phyloP scores from a whole-genome alignment of 495 filamentous ascomycete species.

The Xylaria acuta region DNA sequence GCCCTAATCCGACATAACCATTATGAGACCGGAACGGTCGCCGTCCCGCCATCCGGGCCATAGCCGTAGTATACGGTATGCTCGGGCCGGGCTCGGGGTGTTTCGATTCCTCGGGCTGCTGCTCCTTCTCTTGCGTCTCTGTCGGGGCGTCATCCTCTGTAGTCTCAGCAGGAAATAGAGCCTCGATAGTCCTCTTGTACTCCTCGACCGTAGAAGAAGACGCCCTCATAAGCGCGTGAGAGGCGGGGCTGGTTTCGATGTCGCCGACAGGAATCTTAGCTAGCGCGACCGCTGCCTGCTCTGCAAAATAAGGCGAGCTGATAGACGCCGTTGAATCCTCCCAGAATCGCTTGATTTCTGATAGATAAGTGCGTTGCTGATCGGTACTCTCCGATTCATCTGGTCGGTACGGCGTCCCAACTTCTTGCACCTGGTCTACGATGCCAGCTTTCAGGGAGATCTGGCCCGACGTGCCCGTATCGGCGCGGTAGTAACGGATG shows the following conservation, averaged over 20 bases:
- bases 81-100: not conserved
- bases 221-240: conserved; percentile 5
- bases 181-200: conserved; percentile 14
- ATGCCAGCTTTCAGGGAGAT: conserved; percentile 22
- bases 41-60: conserved; percentile 18
- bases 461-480: not conserved
- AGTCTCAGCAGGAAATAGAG: conserved; percentile 14
- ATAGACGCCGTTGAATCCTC: conserved; percentile 28
- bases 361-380: conserved; percentile 17
- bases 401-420: conserved; percentile 14
- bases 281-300: conserved; percentile 26
- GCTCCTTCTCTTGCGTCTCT: not conserved
- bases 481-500: conserved; percentile 26
- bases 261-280: conserved; percentile 27
- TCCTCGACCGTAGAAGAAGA: conserved; percentile 22
- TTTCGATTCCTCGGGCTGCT: conserved; percentile 5
- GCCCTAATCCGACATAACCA: conserved; percentile 24
- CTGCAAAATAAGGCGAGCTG: conserved; percentile 26
- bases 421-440: conserved; percentile 16
- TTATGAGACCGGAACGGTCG: conserved; percentile 22
- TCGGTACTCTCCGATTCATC: not conserved
- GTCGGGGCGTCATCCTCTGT: not conserved
- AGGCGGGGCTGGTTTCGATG: not conserved
- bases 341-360: conserved; percentile 26
- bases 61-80: conserved; percentile 11